Base-by-base conservation (phyloP, 345 rosid species). In the Salix purpurea region DNA sequence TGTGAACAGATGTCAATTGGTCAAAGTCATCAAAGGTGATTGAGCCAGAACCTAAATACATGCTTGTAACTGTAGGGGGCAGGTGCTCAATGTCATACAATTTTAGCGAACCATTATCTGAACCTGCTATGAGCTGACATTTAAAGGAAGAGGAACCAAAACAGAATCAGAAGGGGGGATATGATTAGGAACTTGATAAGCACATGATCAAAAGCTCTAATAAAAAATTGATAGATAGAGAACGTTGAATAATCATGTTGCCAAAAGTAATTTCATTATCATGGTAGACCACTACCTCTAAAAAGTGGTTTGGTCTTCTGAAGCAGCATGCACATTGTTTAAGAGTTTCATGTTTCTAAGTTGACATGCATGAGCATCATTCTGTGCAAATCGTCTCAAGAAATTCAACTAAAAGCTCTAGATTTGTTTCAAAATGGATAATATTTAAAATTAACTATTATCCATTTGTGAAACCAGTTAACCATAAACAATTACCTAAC, bases 71-170 rank as follows among this genome's bases (percentile, higher is more conserved):
- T 15, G 84, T 67, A 28, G 89, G 70, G 52, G 90, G 81, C 50
- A 85, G 79, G 79, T 84, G 84, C 77, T 87, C 86, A 76, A 90
- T 85, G 76, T 95, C 92, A 67, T 88, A 93, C 54, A 95, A 74
- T 85, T 87, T 91, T 78, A 95, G 56, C n/a, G 97, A 89, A 46
- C 99, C 99, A 72, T 91, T 89, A 80, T 90, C 99, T 67, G 99
- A 95, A 73, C 99, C 99, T 58, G 99, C 96, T 81, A 95, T 89
- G 78, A 93, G 91, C 99, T 95, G 90, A 75, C 70, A 79, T 69
- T 54, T 18, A 80, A 32, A 52, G 71, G 34, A 39, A 46, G 58
- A 70, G 44, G 54, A 65, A 21, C 19, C 64, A 67, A 40, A 44
- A 65, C 18, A 69, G 30, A 69, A 48, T n/a, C 9, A 83, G 65